Conservation (phyloP, 192 early-diverging fungal genomes). For the Coemansia sp. region DNA sequence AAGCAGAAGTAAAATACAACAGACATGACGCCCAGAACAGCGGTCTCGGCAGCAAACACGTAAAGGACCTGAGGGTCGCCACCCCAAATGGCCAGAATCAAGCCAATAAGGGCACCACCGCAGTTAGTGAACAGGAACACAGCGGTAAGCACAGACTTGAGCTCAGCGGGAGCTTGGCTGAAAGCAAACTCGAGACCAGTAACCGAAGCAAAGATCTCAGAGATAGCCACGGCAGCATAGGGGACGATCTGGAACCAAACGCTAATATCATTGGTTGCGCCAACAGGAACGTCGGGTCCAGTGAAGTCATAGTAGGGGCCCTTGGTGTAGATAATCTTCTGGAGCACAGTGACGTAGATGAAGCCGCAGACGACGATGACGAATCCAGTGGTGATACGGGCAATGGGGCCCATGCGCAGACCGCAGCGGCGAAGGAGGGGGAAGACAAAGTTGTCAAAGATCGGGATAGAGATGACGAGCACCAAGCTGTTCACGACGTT, state of each 20-base stretch:
- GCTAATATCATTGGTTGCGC: constrained; percentile 58
- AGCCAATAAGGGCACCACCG: constrained; percentile 50
- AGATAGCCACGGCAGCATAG: constrained; percentile 62
- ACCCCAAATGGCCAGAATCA: constrained; percentile 58
- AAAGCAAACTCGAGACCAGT: constrained; percentile 72
- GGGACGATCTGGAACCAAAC: constrained; percentile 61
- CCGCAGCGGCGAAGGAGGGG: constrained; percentile 60
- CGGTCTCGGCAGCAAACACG: constrained; percentile 60
- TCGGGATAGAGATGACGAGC: constrained; percentile 69
- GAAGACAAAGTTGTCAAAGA: constrained; percentile 67
- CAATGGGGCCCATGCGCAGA: constrained; percentile 60
- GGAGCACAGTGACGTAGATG: constrained; percentile 63
- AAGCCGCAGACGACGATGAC: constrained; percentile 59
- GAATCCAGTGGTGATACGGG: constrained; percentile 71
- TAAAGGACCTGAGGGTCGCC: constrained; percentile 59
- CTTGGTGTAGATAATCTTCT: constrained; percentile 62
- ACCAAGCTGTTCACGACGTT: constrained; percentile 66
- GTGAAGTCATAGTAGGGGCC: constrained; percentile 57
- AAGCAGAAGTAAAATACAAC: constrained; percentile 55
- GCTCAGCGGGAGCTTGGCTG: constrained; percentile 61
- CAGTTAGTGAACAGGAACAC: constrained; percentile 66
- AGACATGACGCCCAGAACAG: constrained; percentile 26
- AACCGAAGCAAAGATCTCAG: constrained; percentile 70
- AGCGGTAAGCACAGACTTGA: constrained; percentile 71
- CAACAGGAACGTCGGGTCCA: constrained; percentile 18